phyloP scores from a whole-genome alignment of 768 basidiomycete genomes.

The Pleurotus ostreatus region DNA sequence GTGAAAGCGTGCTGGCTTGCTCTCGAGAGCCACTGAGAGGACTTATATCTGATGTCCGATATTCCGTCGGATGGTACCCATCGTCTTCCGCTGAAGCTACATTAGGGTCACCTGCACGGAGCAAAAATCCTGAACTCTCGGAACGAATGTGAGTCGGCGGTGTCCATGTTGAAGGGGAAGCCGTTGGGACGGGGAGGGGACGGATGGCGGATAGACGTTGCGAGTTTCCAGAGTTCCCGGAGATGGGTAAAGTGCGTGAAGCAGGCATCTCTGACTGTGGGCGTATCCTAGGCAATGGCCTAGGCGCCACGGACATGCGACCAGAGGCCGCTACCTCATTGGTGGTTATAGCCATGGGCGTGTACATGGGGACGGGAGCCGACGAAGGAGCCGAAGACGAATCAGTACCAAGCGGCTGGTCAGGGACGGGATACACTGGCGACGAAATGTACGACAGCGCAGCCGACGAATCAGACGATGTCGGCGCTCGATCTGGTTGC shows the following conservation, averaged over 20 bases:
- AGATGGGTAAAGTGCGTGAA: neutral
- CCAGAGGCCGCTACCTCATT: neutral
- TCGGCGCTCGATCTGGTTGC: neutral
- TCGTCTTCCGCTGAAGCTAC: neutral
- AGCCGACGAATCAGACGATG: conserved; percentile 1
- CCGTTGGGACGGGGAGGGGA: conserved; percentile 24
- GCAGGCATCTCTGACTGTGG: neutral
- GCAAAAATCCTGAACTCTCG: conserved; percentile 17
- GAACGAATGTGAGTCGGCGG: conserved; percentile 11
- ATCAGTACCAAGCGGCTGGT: conserved; percentile 24
- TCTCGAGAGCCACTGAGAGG: neutral
- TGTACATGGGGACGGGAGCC: neutral
- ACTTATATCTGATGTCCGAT: neutral
- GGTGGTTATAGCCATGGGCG: neutral
- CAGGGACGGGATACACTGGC: conserved; percentile 11
- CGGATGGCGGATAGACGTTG: conserved; percentile 6
- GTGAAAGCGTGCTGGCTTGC: conserved; percentile 3
- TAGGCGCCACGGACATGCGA: neutral
- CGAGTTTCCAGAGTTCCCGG: neutral
- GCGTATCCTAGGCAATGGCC: conserved; percentile 2
- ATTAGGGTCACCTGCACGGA: conserved; percentile 16
- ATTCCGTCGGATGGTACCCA: neutral
- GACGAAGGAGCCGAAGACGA: neutral
- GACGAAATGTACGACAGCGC: conserved; percentile 22
- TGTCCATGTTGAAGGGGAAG: conserved; percentile 17